Evolutionary conservation across 2,329 filamentous ascomycete genomes (phyloP), one percentile per base, ranked within the genome.

Genomic region (Sclerotinia glacialis): DNA sequence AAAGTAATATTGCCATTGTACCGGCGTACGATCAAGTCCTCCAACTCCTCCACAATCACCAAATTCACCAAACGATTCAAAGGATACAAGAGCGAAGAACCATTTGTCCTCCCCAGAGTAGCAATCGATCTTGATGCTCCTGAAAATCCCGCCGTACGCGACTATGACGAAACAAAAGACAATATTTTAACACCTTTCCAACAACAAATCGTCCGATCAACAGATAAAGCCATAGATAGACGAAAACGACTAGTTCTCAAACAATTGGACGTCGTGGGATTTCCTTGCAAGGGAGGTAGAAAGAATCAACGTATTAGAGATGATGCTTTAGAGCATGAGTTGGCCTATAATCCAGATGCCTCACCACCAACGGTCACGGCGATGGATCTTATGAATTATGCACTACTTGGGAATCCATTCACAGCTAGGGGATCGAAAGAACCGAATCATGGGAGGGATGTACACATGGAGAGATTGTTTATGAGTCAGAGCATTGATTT

Each of bases 121-220:
- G 73, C 85, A 3, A 77, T 86, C 49, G 82, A 86, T 67, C 81
- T 86, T 49, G 84, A 86, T 69, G 80, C 81, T 54, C 78, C 81
- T 68, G 78, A 80, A 26, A 80, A 73, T 69, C 75, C 72, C 1
- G 73, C 77, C 56, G 82, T 85, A 49, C 62, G 52, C 42, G 42
- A 64, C 6, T 64, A 64, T n/a, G 31, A 64, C 21, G 52, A 58
- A 26, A 16, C 4, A 37, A 40, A 37, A 34, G 50, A 64, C n/a
- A 40, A 49, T 37, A 5, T 46, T 21, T 40, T 40, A 9, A 64
- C 42, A 26, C 44, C 21, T 18, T 28, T 26, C 4, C 44, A 60
- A 47, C 14, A 49, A 56, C 49, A 55, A 56, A 16, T 42, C 21
- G 28, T 34, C 28, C 23, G 47, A 46, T 34, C 47, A 3, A 34